Evolutionary conservation across 495 filamentous ascomycete genomes (phyloP).

Genomic region (Xylaria acuta): DNA sequence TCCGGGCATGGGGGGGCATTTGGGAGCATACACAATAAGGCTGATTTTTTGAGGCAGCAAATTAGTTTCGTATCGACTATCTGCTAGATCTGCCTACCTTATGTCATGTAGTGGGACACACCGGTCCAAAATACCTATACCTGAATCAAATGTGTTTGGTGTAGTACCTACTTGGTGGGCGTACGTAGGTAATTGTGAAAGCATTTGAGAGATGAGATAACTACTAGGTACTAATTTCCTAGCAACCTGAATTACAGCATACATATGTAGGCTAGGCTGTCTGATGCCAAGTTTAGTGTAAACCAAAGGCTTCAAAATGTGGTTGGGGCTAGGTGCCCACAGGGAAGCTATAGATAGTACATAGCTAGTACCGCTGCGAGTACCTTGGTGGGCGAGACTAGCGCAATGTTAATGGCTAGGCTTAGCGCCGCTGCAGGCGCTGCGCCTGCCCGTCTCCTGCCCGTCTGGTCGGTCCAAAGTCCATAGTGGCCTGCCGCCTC

Average conservation of each 20-base stretch:
- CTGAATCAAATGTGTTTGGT: background rate
- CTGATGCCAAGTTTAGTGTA: background rate
- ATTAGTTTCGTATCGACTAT: background rate
- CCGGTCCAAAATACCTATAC: background rate
- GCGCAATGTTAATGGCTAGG: background rate
- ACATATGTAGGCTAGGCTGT: too few relatives aligned
- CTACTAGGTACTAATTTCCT: background rate
- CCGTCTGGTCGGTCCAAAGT: background rate
- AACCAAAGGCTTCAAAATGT: too few relatives aligned
- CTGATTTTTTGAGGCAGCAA: background rate
- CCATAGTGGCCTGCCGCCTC: background rate
- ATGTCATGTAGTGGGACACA: background rate
- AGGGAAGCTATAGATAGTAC: slow-evolving; percentile 3
- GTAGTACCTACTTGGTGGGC: background rate
- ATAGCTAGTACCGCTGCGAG: background rate
- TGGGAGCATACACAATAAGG: background rate
- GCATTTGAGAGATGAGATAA: background rate
- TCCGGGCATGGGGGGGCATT: background rate
- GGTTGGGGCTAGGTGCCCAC: background rate
- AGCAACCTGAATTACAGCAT: background rate
- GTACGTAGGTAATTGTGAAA: background rate
- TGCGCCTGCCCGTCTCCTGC: slow-evolving; percentile 1
- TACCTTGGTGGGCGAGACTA: background rate
- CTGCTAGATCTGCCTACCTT: background rate
- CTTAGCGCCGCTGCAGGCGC: background rate